Conservation (phyloP, 2,329 filamentous ascomycete genomes). For the Verticillium zaregamsianum region DNA sequence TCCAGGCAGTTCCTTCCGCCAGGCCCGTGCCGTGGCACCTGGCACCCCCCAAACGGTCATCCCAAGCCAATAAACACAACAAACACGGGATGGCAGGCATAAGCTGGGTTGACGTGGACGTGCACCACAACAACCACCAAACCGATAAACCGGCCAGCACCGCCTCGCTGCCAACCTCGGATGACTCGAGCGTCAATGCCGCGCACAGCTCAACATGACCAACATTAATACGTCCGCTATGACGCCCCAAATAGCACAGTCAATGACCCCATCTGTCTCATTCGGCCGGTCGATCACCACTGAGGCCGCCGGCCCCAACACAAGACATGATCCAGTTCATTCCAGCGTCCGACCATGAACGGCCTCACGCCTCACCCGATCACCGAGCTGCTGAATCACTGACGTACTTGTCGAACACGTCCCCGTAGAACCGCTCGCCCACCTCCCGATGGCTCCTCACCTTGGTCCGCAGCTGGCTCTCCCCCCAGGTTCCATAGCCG, state of each 20-base stretch:
- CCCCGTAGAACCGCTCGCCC: slow-evolving; percentile 39
- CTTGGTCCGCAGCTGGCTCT: slow-evolving; percentile 50
- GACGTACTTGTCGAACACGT: slow-evolving; percentile 44
- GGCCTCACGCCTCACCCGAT: neutral
- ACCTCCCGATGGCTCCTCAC: slow-evolving; percentile 46
- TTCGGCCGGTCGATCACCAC: neutral
- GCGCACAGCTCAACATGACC: neutral
- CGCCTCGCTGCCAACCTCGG: neutral
- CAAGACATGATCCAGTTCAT: neutral
- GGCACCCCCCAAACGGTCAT: neutral
- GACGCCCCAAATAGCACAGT: neutral
- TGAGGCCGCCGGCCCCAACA: neutral
- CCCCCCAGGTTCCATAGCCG: slow-evolving; percentile 50
- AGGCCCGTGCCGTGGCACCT: neutral
- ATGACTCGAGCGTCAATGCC: neutral
- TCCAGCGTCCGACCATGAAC: neutral
- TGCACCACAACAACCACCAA: neutral
- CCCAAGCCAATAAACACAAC: neutral
- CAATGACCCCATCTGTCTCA: neutral
- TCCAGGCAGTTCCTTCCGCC: neutral
- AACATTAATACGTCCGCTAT: neutral
- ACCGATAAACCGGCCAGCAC: neutral
- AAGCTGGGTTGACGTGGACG: neutral
- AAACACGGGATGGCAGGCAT: neutral
- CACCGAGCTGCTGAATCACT: slow-evolving; percentile 24